Conservation (phyloP, 805 yeast species). For the Lipomyces kockii region DNA sequence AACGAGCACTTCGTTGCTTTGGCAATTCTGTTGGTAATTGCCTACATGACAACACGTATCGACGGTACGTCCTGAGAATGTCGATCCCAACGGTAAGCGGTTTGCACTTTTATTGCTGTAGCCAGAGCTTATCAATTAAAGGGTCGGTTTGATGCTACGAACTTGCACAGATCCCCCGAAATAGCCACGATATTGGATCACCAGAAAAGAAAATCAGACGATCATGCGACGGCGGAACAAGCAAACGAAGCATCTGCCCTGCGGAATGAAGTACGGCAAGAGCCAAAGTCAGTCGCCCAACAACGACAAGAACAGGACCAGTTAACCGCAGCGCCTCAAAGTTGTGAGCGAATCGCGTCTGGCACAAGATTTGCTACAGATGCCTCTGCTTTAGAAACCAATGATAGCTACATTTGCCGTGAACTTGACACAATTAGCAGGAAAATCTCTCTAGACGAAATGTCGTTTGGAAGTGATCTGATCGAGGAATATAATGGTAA, state of each 20-base stretch:
- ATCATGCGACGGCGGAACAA: neutral
- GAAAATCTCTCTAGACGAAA: constrained; percentile 9
- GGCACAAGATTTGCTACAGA: neutral
- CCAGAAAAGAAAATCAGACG: neutral
- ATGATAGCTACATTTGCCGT: constrained; percentile 6
- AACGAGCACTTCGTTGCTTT: constrained; percentile 76
- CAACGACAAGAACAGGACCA: neutral
- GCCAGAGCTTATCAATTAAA: neutral
- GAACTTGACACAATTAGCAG: constrained; percentile 10
- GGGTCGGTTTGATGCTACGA: constrained; percentile 3
- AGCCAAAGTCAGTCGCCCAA: neutral
- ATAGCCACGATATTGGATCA: constrained; percentile 2
- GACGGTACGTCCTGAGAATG: constrained; percentile 37
- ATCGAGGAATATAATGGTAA: constrained; percentile 29
- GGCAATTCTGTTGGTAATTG: constrained; percentile 72
- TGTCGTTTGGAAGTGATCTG: constrained; percentile 30
- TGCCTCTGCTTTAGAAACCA: neutral
- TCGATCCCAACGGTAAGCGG: constrained; percentile 23
- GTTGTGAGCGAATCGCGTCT: neutral
- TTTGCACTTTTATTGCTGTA: neutral
- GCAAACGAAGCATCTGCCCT: neutral
- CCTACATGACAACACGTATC: constrained; percentile 44
- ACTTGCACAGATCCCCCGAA: neutral
- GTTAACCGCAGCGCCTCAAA: neutral
- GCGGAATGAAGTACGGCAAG: neutral